Percentiles rank a stretch among this genome's conserved stretches.
Evolutionary conservation across 2,329 filamentous ascomycete genomes (phyloP).

Genomic region (Cladosporium sp.): DNA sequence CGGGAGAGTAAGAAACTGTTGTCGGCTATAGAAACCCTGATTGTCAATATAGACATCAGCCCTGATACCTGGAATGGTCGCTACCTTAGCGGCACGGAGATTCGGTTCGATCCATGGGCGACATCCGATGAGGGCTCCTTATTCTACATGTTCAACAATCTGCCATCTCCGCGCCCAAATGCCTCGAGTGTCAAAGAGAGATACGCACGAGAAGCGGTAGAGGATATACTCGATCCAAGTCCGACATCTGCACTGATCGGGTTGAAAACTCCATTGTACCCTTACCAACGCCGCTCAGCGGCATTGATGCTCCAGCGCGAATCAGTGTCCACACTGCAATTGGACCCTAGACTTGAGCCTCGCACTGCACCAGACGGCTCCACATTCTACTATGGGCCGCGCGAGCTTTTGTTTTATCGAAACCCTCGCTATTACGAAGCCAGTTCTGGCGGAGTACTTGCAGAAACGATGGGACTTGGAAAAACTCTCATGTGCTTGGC

Average conservation of each 20-base stretch:
- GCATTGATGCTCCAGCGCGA: slow-evolving; percentile 84
- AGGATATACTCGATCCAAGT: slow-evolving; percentile 48
- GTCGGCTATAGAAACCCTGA: slow-evolving; percentile 45
- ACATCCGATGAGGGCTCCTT: slow-evolving; percentile 50
- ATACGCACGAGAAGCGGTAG: slow-evolving; percentile 52
- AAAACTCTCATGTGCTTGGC: slow-evolving; percentile 83
- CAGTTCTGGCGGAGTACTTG: slow-evolving; percentile 70
- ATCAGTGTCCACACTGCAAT: slow-evolving; percentile 54
- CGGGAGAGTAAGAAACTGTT: slow-evolving; percentile 45
- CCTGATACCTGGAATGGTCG: slow-evolving; percentile 52
- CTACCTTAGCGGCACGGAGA: slow-evolving; percentile 16
- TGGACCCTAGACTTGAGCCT: slow-evolving; percentile 69
- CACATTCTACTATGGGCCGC: slow-evolving; percentile 66
- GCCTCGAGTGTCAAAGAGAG: slow-evolving; percentile 46
- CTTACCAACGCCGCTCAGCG: slow-evolving; percentile 75
- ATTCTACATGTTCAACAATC: slow-evolving; percentile 67
- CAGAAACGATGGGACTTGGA: slow-evolving; percentile 74
- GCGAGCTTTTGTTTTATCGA: slow-evolving; percentile 57
- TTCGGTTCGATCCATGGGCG: slow-evolving; percentile 38
- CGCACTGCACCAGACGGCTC: slow-evolving; percentile 58
- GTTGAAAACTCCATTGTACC: slow-evolving; percentile 63
- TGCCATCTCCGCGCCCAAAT: slow-evolving; percentile 64
- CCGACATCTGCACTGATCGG: slow-evolving; percentile 45
- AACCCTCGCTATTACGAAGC: slow-evolving; percentile 71
- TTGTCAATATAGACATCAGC: slow-evolving; percentile 56